phyloP scores from a whole-genome alignment of 257 asterid genomes.

The Lavandula angustifolia region DNA sequence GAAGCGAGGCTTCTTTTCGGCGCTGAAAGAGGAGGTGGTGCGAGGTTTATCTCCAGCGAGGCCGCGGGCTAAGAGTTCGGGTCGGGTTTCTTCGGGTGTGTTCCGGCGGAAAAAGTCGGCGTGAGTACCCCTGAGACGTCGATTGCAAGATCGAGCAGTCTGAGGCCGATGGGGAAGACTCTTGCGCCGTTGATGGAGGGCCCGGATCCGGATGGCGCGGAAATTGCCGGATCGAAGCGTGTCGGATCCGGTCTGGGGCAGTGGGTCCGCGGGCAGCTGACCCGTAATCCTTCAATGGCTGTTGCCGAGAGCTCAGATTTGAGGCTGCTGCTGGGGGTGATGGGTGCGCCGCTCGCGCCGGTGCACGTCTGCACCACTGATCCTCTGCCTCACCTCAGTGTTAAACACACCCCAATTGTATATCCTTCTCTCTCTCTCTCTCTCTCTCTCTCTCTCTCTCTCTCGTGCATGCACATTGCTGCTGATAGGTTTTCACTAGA shows the following conservation, averaged over 20 bases:
- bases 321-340: slow-evolving; percentile 82
- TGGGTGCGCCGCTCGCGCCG: slow-evolving; percentile 94
- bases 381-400: slow-evolving; percentile 79
- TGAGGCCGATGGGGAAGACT: slow-evolving; percentile 49
- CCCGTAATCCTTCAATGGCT: slow-evolving; percentile 51
- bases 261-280: slow-evolving; percentile 63
- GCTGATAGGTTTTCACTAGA: too few relatives aligned
- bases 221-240: slow-evolving; percentile 50
- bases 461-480: too few relatives aligned
- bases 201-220: slow-evolving; percentile 68
- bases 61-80: slow-evolving; percentile 62
- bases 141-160: slow-evolving; percentile 62
- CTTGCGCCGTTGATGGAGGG: slow-evolving; percentile 78
- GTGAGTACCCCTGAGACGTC: slow-evolving; percentile 35
- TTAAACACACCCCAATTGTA: slow-evolving; percentile 85
- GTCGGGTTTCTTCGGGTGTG: slow-evolving; percentile 53
- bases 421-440: slow-evolving; percentile 15
- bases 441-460: background rate
- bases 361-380: slow-evolving; percentile 73
- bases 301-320: slow-evolving; percentile 55
- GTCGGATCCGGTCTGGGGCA: slow-evolving; percentile 56
- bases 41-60: slow-evolving; percentile 76
- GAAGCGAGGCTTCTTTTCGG: slow-evolving; percentile 78
- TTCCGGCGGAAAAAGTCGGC: slow-evolving; percentile 52
- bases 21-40: slow-evolving; percentile 70